Conservation (phyloP, 345 rosid species). For the Populus deltoides region DNA sequence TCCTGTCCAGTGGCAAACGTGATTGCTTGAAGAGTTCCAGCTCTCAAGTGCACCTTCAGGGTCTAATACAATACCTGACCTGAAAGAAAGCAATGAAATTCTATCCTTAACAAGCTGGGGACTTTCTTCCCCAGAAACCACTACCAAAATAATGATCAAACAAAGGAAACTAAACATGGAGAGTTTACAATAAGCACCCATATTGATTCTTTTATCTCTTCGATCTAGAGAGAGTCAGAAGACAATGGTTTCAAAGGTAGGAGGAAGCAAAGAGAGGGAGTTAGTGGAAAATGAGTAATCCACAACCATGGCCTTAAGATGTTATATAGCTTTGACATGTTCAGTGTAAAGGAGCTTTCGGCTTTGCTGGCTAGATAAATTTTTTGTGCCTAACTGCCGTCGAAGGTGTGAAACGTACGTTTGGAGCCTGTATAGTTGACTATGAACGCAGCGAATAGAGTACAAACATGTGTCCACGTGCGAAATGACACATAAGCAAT, state of each 20-base stretch:
- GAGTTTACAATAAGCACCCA: slow-evolving; percentile 44
- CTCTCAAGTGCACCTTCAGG: slow-evolving; percentile 41
- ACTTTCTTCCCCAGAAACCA: slow-evolving; percentile 28
- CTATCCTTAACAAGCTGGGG: slow-evolving; percentile 27
- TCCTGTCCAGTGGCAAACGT: slow-evolving; percentile 78
- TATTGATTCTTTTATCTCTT: slow-evolving; percentile 1
- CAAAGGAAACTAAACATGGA: slow-evolving; percentile 28
- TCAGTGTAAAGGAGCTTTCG: neutral
- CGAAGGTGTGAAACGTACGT: slow-evolving; percentile 34
- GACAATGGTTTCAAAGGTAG: neutral
- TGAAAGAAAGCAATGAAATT: slow-evolving; percentile 58
- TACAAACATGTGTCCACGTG: slow-evolving; percentile 1
- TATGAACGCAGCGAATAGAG: slow-evolving; percentile 7
- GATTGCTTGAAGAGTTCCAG: slow-evolving; percentile 49
- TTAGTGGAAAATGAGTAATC: neutral
- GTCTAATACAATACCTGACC: slow-evolving; percentile 48
- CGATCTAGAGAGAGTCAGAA: neutral
- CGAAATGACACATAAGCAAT: neutral
- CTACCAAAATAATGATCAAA: slow-evolving; percentile 27
- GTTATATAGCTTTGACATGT: neutral
- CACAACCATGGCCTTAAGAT: neutral
- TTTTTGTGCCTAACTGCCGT: slow-evolving; percentile 61
- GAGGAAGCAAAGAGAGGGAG: neutral
- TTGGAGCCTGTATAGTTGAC: slow-evolving; percentile 52
- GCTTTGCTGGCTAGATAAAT: neutral